Percentiles rank a stretch among this genome's conserved stretches.
Evolutionary conservation across 2,329 filamentous ascomycete species (phyloP).

Genomic region (Beauveria sp.): DNA sequence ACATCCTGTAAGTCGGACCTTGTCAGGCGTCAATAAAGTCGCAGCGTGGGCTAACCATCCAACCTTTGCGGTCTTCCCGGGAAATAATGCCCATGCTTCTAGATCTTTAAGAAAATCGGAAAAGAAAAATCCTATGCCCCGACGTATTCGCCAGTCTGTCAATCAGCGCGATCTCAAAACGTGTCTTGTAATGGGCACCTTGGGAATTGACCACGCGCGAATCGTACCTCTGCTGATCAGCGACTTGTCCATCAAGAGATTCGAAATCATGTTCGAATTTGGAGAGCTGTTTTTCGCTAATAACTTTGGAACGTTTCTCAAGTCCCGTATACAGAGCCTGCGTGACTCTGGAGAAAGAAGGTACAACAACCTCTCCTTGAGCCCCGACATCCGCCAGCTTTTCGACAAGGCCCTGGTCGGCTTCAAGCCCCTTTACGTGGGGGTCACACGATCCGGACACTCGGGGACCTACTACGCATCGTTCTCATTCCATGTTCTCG

Average conservation of each 20-base stretch:
- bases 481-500: background rate
- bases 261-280: too few species aligned
- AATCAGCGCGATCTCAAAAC: background rate
- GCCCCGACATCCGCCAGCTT: background rate
- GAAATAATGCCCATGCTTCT: background rate
- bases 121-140: background rate
- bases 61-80: background rate
- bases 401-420: background rate
- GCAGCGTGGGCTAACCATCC: background rate
- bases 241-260: too few species aligned
- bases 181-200: background rate
- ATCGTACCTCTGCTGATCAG: background rate
- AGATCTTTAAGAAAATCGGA: too few species aligned
- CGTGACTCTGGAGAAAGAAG: background rate
- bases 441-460: background rate
- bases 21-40: background rate
- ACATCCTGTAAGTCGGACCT: background rate
- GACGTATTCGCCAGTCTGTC: background rate
- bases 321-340: rapidly evolving
- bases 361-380: background rate
- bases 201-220: too few species aligned
- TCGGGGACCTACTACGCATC: background rate
- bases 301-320: background rate
- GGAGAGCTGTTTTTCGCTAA: background rate
- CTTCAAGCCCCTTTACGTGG: background rate